Conservation (phyloP, 176 grass and related monocot species). For the Neostapfia colusana region DNA sequence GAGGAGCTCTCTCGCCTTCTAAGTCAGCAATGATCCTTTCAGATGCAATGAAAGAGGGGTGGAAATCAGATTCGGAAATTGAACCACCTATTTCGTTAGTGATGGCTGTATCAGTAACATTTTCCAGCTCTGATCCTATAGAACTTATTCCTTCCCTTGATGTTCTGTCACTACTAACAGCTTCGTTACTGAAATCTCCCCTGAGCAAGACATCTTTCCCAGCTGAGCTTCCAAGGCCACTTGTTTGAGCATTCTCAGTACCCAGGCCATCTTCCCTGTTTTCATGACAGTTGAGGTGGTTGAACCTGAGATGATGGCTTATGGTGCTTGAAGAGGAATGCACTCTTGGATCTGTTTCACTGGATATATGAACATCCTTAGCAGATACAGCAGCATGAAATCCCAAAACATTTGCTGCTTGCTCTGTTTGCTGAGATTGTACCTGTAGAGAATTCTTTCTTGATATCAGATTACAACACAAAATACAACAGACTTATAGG, state of each 20-base stretch:
- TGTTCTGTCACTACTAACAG: conserved; percentile 16
- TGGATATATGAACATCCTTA: conserved; percentile 44
- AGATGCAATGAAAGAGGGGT: conserved; percentile 37
- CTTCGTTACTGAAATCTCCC: conserved; percentile 38
- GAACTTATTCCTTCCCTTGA: conserved; percentile 52
- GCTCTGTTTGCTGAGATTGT: conserved; percentile 36
- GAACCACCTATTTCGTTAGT: conserved; percentile 41
- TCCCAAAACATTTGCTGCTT: conserved; percentile 1
- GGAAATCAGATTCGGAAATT: conserved; percentile 31
- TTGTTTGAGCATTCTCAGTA: conserved; percentile 45
- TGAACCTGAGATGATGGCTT: conserved; percentile 53
- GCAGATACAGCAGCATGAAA: conserved; percentile 44
- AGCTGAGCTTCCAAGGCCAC: conserved; percentile 38
- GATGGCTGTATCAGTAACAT: conserved; percentile 13
- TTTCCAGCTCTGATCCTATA: conserved; percentile 37
- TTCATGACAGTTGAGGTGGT: conserved; percentile 39
- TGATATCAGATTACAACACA: conserved; percentile 32
- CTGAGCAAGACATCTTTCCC: conserved; percentile 42
- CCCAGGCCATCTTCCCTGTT: conserved; percentile 39
- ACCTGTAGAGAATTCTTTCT: conserved; percentile 37
- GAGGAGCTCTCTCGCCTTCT: conserved; percentile 38
- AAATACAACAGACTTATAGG: neutral
- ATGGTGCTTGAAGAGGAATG: conserved; percentile 62
- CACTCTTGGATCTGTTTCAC: conserved; percentile 41
- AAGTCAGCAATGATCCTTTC: conserved; percentile 41